phyloP scores from a whole-genome alignment of 192 early-diverging fungal species.

The Rhizophagus clarus region DNA sequence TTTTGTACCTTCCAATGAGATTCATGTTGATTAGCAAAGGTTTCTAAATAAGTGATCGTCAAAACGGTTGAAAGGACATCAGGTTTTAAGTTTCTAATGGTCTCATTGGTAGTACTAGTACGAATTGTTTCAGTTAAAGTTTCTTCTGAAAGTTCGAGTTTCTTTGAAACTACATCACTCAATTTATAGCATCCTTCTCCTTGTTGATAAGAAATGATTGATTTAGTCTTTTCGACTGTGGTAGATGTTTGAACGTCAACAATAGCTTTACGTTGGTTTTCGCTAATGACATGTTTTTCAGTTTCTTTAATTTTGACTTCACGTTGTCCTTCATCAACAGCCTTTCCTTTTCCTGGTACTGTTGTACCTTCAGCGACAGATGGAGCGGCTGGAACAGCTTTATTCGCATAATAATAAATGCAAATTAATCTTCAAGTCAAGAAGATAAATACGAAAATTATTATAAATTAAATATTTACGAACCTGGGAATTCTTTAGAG shows the following conservation, averaged over 20 bases:
- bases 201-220: conserved; percentile 13
- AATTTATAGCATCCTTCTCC: neutral
- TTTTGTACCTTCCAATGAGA: neutral
- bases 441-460: too few species aligned
- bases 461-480: too few species aligned
- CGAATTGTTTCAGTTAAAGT: neutral
- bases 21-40: neutral
- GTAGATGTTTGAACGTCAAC: neutral
- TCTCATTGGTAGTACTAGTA: neutral
- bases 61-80: neutral
- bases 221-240: neutral
- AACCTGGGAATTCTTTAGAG: neutral
- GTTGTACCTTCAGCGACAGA: too few species aligned
- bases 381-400: too few species aligned
- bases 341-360: too few species aligned
- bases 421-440: too few species aligned
- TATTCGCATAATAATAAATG: too few species aligned
- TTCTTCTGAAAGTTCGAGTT: neutral
- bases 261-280: neutral
- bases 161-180: neutral
- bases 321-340: too few species aligned
- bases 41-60: neutral
- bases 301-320: too few species aligned
- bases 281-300: too few species aligned
- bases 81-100: neutral